Conservation (phyloP, 192 early-diverging fungal species). For the Linnemannia hyalina region DNA sequence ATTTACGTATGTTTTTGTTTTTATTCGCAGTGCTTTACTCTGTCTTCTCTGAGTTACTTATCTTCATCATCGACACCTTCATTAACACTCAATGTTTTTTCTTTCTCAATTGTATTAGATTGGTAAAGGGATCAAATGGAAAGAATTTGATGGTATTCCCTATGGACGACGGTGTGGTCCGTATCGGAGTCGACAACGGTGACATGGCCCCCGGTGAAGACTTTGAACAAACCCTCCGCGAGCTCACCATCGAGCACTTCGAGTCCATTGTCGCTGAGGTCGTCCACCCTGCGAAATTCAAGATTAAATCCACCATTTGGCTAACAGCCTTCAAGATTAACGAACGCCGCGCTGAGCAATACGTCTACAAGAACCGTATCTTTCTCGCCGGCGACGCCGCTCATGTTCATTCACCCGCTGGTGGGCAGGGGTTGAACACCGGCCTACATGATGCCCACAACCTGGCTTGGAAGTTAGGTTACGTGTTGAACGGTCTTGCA, state of each 20-base stretch:
- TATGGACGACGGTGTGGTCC: conserved; percentile 11
- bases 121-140: not conserved
- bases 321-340: conserved; percentile 38
- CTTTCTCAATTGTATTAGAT: not conserved
- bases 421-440: conserved; percentile 53
- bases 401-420: conserved; percentile 57
- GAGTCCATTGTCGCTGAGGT: not conserved
- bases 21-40: not conserved
- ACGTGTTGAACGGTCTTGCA: conserved; percentile 49
- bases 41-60: not conserved
- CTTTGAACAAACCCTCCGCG: conserved; percentile 10
- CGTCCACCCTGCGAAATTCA: conserved; percentile 24
- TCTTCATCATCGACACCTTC: not conserved
- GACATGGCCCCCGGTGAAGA: conserved; percentile 34
- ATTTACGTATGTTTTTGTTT: not conserved
- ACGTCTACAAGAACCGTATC: conserved; percentile 42
- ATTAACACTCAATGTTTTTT: not conserved
- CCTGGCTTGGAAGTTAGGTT: conserved; percentile 60
- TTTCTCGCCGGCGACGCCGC: conserved; percentile 64
- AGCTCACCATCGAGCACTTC: conserved; percentile 22
- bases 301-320: conserved; percentile 18
- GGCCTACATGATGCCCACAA: conserved; percentile 63
- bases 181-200: conserved; percentile 38
- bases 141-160: conserved; percentile 25
- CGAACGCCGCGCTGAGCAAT: conserved; percentile 41